Base-by-base conservation (phyloP, 768 basidiomycete genomes). In the Ramaria rubella region DNA sequence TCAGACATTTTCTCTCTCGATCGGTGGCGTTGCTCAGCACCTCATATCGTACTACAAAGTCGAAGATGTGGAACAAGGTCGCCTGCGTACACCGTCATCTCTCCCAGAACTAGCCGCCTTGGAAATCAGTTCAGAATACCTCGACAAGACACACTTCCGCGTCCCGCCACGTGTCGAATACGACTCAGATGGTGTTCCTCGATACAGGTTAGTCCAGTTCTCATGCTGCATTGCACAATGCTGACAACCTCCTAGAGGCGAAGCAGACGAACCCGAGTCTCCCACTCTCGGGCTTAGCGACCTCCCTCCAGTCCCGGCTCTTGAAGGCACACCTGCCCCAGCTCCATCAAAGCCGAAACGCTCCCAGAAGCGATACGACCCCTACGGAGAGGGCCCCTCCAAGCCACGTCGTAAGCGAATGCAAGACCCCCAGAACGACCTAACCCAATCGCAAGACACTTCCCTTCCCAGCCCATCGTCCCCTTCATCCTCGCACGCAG, bases 1-100 rank as follows among this genome's bases (percentile, higher is more conserved):
- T 27, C 67, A 95, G 93, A 95, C 94, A 8, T 94, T 96, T 69
- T 95, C 94, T 11, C 75, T 96, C 55, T 85, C 85, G 21, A 91
- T 94, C 58, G 78, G 78, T 55, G 90, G 90, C 24, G 87, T 87
- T 33, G 79, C 90, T 1, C 93, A 96, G 65, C 94, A 96, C 68
- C 79, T 96, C 55, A 90, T 97, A 50, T 94, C 92, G 4, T 97
- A 97, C 74, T 97, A 96, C 76, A 86, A 85, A 63, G 79, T 94
- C 52, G 86, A 90, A 59, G 95, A 98, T 67, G 92, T 96, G 27
- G 81, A 90, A 56, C 82, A 83, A 46, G 94, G 94, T 14, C 86
- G 91, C 29, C 81, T 98, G 12, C 85, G 92, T 33, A 79, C 88
- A 0, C 94, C 95, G 0, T 94, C 91, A 0, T 86, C 90, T 2